phyloP scores from a whole-genome alignment of 2,329 filamentous ascomycete species.

The Shiraia bambusicola region DNA sequence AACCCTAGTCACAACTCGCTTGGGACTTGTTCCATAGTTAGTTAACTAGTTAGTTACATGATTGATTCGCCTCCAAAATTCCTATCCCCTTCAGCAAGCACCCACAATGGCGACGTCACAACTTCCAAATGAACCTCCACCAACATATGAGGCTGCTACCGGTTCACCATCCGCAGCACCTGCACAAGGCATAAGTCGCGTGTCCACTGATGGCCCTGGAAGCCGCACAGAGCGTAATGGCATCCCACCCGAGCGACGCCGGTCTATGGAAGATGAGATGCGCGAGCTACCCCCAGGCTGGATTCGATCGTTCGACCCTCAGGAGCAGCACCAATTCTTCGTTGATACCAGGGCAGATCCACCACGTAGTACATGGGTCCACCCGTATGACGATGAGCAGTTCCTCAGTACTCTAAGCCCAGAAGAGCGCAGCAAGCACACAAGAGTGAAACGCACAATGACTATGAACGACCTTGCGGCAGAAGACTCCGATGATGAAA shows the following conservation, averaged over 20 bases:
- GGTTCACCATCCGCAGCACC: conserved; percentile 24
- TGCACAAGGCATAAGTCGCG: conserved; percentile 24
- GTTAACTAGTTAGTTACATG: no score
- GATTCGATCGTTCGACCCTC: conserved; percentile 58
- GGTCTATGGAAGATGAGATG: conserved; percentile 64
- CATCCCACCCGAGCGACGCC: conserved; percentile 54
- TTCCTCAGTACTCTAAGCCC: conserved; percentile 53
- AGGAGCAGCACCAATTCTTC: conserved; percentile 62
- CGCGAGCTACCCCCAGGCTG: conserved; percentile 58
- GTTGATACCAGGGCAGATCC: conserved; percentile 59
- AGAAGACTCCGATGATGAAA: conserved; percentile 35
- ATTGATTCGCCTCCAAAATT: no score
- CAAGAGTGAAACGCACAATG: conserved; percentile 39
- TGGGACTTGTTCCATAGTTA: no score
- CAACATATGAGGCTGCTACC: conserved; percentile 37
- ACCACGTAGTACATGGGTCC: conserved; percentile 61
- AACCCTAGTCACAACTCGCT: no score
- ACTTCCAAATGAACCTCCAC: conserved; percentile 33
- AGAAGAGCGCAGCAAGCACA: conserved; percentile 53
- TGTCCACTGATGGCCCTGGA: conserved; percentile 36
- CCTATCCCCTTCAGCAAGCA: background rate
- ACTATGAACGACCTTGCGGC: conserved; percentile 52
- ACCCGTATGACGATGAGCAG: conserved; percentile 61
- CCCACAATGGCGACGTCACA: conserved; percentile 24
- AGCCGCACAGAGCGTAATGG: conserved; percentile 49